phyloP scores from a whole-genome alignment of 345 rosid genomes.

The Eucalyptus caleyi region DNA sequence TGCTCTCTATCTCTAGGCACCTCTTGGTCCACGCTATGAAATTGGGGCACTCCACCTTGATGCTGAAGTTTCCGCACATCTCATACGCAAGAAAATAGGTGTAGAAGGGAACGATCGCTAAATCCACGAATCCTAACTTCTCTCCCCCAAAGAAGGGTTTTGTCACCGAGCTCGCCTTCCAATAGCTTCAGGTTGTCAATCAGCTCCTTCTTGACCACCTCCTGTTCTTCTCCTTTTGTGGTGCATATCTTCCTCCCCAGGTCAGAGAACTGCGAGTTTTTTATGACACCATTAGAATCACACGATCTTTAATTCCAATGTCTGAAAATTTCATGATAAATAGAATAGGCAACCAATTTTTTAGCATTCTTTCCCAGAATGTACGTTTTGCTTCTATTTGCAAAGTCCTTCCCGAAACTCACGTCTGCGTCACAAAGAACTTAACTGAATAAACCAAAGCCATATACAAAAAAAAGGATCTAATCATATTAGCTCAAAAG shows the following conservation, averaged over 20 bases:
- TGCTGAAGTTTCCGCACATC: constrained; percentile 10
- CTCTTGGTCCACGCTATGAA: constrained; percentile 19
- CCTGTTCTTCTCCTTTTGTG: constrained; percentile 4
- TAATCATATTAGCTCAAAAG: background rate
- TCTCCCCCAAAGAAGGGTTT: constrained; percentile 19
- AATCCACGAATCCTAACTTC: constrained; percentile 12
- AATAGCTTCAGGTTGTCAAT: constrained; percentile 6
- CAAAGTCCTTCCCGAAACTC: background rate
- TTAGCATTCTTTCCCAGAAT: background rate
- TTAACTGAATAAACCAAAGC: background rate
- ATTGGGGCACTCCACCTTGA: constrained; percentile 17
- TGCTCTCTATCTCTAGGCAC: constrained; percentile 15
- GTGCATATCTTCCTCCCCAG: background rate
- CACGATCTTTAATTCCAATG: background rate
- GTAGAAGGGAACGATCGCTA: constrained; percentile 1
- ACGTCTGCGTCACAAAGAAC: background rate
- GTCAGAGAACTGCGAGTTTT: constrained; percentile 1
- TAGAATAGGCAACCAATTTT: background rate
- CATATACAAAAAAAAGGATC: background rate
- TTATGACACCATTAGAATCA: background rate
- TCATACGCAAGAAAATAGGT: constrained; percentile 13
- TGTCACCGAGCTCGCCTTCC: constrained; percentile 15
- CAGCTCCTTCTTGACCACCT: constrained; percentile 6
- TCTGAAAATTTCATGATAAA: background rate
- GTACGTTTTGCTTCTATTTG: too few relatives aligned